Percentiles rank a stretch among this genome's conserved stretches.
phyloP scores from a whole-genome alignment of 441 rosid genomes.

The Corymbia calophylla region DNA sequence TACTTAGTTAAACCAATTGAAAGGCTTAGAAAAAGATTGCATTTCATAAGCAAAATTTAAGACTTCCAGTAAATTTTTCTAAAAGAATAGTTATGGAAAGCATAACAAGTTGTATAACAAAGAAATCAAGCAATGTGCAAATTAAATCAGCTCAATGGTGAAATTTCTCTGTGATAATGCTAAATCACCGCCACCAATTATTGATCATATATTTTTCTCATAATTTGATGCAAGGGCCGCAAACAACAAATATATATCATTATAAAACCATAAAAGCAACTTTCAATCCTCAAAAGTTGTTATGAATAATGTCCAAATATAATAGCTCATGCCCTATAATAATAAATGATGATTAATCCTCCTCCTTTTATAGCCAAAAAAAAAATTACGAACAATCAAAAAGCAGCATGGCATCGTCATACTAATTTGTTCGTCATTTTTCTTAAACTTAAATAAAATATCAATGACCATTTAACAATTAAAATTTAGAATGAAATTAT shows the following conservation, averaged over 20 bases:
- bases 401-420: background rate
- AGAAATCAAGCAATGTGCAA: background rate
- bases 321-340: background rate
- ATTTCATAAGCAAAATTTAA: background rate
- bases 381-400: background rate
- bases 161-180: background rate
- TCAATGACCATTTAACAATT: background rate
- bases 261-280: background rate
- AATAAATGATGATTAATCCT: background rate
- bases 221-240: accelerated
- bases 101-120: background rate
- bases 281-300: no score
- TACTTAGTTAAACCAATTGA: background rate
- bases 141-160: background rate
- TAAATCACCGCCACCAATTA: background rate
- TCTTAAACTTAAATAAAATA: background rate
- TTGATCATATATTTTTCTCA: background rate
- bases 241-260: background rate
- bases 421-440: background rate
- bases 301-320: background rate
- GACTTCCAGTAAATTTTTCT: background rate
- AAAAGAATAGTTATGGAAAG: background rate
- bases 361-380: no score
- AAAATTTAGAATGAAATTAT: background rate
- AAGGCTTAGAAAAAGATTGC: background rate